Evolutionary conservation across 257 asterid genomes (phyloP).

Genomic region (Apocynum venetum): DNA sequence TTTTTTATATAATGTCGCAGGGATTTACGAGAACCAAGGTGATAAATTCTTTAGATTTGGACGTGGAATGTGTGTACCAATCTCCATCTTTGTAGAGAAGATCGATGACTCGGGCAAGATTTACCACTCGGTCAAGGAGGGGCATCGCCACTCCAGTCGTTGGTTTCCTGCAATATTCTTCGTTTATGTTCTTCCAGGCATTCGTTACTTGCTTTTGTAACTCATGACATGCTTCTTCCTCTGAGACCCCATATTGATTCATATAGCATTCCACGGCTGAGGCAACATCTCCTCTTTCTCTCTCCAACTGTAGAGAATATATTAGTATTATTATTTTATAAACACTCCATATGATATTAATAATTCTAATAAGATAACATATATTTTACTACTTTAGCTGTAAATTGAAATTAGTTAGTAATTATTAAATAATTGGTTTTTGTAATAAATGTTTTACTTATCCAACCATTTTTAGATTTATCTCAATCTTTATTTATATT

Average conservation of each 20-base stretch:
- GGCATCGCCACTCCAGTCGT: conserved; percentile 6
- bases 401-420: no score
- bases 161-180: conserved; percentile 17
- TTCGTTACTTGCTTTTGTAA: conserved; percentile 6
- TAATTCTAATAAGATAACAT: no score
- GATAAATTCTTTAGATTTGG: background rate
- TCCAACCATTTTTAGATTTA: no score
- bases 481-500: no score
- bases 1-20: background rate
- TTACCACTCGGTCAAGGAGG: conserved; percentile 8
- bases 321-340: no score
- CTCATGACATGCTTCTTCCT: conserved; percentile 15
- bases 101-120: conserved; percentile 15
- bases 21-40: conserved; percentile 4
- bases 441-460: no score
- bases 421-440: no score
- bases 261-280: conserved; percentile 34
- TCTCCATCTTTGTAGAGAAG: conserved; percentile 24
- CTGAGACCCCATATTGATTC: conserved; percentile 14
- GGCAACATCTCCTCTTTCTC: conserved; percentile 11
- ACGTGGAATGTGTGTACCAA: conserved; percentile 12
- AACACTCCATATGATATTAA: no score
- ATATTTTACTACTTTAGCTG: no score
- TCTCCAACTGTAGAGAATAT: conserved; percentile 13
- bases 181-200: conserved; percentile 28